Conservation (phyloP, 768 basidiomycete genomes). For the Nevesoporus exiguus region DNA sequence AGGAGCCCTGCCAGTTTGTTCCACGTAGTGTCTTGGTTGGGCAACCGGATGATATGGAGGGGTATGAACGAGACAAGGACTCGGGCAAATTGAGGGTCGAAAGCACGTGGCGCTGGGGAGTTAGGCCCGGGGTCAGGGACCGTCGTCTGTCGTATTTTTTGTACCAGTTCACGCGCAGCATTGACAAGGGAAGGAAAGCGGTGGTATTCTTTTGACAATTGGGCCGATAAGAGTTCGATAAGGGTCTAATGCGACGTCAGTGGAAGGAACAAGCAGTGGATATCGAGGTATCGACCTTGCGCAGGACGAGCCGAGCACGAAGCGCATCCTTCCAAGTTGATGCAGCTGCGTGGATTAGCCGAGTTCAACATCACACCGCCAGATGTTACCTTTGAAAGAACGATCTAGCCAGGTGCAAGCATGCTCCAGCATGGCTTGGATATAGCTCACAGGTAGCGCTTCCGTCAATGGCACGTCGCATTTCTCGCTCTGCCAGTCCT, state of each 20-base stretch:
- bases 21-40: constrained; percentile 51
- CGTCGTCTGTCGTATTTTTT: constrained; percentile 23
- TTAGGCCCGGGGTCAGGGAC: constrained; percentile 35
- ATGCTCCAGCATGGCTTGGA: constrained; percentile 54
- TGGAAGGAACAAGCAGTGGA: neutral
- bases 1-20: constrained; percentile 45
- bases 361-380: neutral
- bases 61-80: constrained; percentile 66
- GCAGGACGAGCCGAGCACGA: constrained; percentile 49
- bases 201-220: constrained; percentile 26
- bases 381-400: constrained; percentile 39
- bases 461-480: constrained; percentile 76
- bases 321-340: constrained; percentile 51
- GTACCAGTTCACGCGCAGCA: constrained; percentile 17
- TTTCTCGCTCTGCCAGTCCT: constrained; percentile 91
- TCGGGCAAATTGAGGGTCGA: constrained; percentile 68
- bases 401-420: constrained; percentile 58
- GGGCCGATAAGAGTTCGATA: constrained; percentile 25
- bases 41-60: constrained; percentile 54
- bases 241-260: constrained; percentile 22
- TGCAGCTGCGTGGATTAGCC: constrained; percentile 36
- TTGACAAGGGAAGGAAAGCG: constrained; percentile 17
- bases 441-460: constrained; percentile 49
- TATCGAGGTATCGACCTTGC: constrained; percentile 43
- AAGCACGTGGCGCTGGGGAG: constrained; percentile 52